Conservation (phyloP, 352 stramenopile species). For the Pythium rishiriense region DNA sequence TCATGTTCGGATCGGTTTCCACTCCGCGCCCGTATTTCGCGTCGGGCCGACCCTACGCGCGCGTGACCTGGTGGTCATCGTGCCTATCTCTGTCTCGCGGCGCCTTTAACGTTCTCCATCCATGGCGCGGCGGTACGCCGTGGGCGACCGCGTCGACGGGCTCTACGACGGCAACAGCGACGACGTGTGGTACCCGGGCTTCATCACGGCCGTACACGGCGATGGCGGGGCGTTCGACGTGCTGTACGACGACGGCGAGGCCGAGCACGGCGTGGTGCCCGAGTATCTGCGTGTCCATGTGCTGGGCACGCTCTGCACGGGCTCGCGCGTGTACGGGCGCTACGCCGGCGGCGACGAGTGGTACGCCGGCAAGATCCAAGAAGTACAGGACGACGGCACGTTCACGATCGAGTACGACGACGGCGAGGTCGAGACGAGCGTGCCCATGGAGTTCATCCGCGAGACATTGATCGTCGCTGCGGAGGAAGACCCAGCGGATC, state of each 20-base stretch:
- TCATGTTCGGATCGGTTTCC: slow-evolving; percentile 16
- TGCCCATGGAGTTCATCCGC: slow-evolving; percentile 51
- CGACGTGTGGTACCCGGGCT: slow-evolving; percentile 78
- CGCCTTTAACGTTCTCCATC: neutral
- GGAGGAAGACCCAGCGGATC: neutral
- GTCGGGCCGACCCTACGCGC: neutral
- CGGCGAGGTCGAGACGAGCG: slow-evolving; percentile 62
- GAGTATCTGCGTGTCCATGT: slow-evolving; percentile 54
- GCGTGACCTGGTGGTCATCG: neutral
- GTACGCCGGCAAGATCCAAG: slow-evolving; percentile 62
- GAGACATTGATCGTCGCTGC: neutral
- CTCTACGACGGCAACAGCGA: slow-evolving; percentile 81
- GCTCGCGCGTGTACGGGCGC: slow-evolving; percentile 63
- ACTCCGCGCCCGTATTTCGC: neutral
- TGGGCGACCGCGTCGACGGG: slow-evolving; percentile 69
- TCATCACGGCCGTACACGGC: slow-evolving; percentile 38
- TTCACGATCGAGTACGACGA: slow-evolving; percentile 86
- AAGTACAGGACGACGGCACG: slow-evolving; percentile 57
- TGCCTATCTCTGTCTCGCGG: neutral
- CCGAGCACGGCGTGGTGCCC: slow-evolving; percentile 41
- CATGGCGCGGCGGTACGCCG: slow-evolving; percentile 29
- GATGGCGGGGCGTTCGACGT: slow-evolving; percentile 44
- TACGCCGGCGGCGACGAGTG: slow-evolving; percentile 73
- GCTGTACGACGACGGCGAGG: slow-evolving; percentile 78
- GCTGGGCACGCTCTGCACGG: slow-evolving; percentile 68